Base-by-base conservation (phyloP, 495 filamentous ascomycete species). In the Penicillium pulvis region DNA sequence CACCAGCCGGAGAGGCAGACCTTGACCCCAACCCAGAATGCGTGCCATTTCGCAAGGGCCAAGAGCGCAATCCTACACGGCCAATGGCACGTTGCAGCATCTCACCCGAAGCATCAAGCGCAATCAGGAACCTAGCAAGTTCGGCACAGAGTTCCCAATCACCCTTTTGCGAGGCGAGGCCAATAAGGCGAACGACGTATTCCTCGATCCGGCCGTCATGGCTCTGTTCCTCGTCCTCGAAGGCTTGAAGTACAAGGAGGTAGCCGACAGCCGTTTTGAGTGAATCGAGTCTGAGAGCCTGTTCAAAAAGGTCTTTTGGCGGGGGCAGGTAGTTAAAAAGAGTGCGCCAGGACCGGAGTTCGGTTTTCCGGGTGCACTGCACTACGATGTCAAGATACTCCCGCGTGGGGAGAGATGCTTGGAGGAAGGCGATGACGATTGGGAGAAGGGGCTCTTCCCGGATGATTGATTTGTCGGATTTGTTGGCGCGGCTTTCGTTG, bases 81-180 rank as follows among this genome's bases (percentile, higher is more conserved):
- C 86, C 83, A 67, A 97, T 83, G 0, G 90, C 91, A 59, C 90
- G 84, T 47, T 85, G 83, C 23, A 99, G 76, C 44, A 91, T 95
- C 51, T 87, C 85, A 0, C 94, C 94, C 4, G 84, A 89, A 61
- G 89, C 85, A 69, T 99, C 95, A 53, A 99, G 83, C 2, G 94
- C 94, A 45, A 93, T 90, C 50, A 99, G 74, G 71, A 99, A 99
- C 31, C 95, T 76, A 24, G 93, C 92, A 4, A 99, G 78, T 68
- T 99, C 95, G 61, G 92, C 96, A 71, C 95, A 98, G 6, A 98
- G 79, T 56, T 98, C 95, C 94, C 93, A 99, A 70, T 99, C 94
- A 24, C 83, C 85, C 73, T 91, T 90, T 30, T 84, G 83, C 57
- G 91, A 92, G 0, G 93, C 94, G 53, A 87, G 76, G n/a, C 83